Evolutionary conservation across 1,139 yeast species (phyloP).

Genomic region (Candida sp.): DNA sequence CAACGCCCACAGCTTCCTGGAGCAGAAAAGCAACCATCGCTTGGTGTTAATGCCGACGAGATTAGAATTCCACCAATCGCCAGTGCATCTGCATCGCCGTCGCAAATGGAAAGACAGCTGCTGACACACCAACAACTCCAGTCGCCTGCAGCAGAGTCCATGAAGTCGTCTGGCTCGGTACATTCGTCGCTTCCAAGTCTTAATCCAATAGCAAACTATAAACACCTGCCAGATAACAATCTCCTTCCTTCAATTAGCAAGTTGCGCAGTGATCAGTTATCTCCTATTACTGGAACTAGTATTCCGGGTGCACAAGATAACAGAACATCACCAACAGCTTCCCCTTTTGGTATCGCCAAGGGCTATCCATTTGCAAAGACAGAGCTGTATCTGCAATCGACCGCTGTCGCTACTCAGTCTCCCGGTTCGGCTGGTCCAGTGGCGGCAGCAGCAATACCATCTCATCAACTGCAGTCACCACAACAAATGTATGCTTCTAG

Average conservation of each 20-base stretch:
- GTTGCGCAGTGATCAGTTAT: not conserved
- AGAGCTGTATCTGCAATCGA: not conserved
- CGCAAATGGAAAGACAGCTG: not conserved
- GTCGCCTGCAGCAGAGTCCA: not conserved
- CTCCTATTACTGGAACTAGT: not conserved
- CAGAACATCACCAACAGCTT: not conserved
- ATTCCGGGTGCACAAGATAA: not conserved
- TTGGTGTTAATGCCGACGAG: not conserved
- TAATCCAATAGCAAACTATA: slow-evolving; percentile 1
- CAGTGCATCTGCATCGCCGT: not conserved
- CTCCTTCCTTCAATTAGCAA: slow-evolving; percentile 1
- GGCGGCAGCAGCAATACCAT: slow-evolving; percentile 3
- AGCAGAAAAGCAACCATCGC: not conserved
- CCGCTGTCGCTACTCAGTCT: not conserved
- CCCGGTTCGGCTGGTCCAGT: not conserved
- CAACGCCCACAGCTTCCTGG: not conserved
- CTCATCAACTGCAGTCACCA: slow-evolving; percentile 2
- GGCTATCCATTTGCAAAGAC: not conserved
- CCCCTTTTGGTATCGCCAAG: not conserved
- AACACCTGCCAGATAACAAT: not conserved
- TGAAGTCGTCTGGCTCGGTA: not conserved
- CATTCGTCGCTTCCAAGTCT: not conserved
- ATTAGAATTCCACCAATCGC: not conserved
- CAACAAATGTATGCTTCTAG: not conserved
- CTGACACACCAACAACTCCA: not conserved